A percentile compares a stretch with the other conserved stretches of the same genome.
phyloP scores from a whole-genome alignment of 441 rosid genomes.

The Theobroma grandiflorum region DNA sequence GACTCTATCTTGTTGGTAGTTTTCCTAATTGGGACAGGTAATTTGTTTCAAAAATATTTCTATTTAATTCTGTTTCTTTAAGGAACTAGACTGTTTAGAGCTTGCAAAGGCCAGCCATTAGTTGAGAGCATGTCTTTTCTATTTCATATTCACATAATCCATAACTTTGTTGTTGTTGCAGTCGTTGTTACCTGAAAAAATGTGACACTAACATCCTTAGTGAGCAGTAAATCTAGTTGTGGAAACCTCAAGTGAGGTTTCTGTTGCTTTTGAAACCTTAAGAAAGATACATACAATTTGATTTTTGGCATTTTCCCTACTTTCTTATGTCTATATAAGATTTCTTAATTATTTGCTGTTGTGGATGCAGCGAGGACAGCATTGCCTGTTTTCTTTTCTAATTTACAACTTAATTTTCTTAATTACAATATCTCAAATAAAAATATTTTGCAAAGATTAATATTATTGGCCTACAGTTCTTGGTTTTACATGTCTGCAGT shows the following conservation, averaged over 20 bases:
- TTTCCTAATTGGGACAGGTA: conserved; percentile 99
- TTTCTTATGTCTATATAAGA: not conserved
- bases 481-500: conserved; percentile 18
- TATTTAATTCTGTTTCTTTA: not conserved
- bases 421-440: no score
- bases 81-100: not conserved
- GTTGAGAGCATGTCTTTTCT: not conserved
- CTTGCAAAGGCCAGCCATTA: not conserved
- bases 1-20: conserved; percentile 91
- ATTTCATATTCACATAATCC: not conserved
- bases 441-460: not conserved
- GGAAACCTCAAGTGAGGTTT: conserved; percentile 1
- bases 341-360: not conserved
- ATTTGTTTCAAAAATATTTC: conserved; percentile 19
- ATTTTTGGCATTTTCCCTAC: not conserved
- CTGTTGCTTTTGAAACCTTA: conserved; percentile 6
- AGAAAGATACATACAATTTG: not conserved
- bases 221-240: conserved; percentile 3
- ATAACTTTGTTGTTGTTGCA: not conserved
- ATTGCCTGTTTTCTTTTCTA: not conserved
- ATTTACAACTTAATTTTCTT: conserved; percentile 4
- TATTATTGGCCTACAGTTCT: not conserved
- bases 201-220: not conserved
- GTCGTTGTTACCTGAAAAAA: not conserved
- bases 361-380: not conserved